These are phyloP conservation scores for Leccinum colubrinum DNA, from an alignment of 1,284 basidiomycete species.

Conservation along the genomic window DNA sequence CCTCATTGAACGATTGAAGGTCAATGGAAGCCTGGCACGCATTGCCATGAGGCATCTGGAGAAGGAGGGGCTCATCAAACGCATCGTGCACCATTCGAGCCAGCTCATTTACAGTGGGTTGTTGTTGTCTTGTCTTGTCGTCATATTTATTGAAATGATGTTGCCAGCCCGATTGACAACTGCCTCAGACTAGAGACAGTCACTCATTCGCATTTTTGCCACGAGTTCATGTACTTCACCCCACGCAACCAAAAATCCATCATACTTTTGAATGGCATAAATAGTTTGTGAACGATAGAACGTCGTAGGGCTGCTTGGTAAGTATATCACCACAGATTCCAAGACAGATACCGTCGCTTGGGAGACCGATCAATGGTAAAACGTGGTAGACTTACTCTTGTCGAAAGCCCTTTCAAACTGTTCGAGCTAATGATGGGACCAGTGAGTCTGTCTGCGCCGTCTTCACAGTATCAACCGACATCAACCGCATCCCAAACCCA, in stretches of 20 bases:
- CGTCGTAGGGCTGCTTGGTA: not conserved
- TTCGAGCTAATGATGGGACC: not conserved
- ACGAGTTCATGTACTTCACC: slow-evolving; percentile 48
- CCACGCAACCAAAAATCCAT: slow-evolving; percentile 30
- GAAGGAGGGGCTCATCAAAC: slow-evolving; percentile 95
- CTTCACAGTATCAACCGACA: not conserved
- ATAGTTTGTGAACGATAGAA: not conserved
- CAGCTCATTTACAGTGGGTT: slow-evolving; percentile 93
- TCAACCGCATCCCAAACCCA: not conserved
- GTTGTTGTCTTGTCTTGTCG: not conserved
- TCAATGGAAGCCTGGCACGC: slow-evolving; percentile 95
- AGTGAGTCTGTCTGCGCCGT: not conserved
- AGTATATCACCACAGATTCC: not conserved
- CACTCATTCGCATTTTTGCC: slow-evolving; percentile 34
- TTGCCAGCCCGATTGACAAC: slow-evolving; percentile 60
- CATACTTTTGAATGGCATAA: slow-evolving; percentile 22
- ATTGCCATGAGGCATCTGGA: slow-evolving; percentile 92
- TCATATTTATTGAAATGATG: slow-evolving; percentile 9
- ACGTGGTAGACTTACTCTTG: not conserved
- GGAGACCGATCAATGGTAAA: not conserved
- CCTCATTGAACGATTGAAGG: slow-evolving; percentile 96
- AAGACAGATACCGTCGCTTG: not conserved
- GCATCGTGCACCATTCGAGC: slow-evolving; percentile 92
- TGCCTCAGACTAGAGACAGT: slow-evolving; percentile 53
- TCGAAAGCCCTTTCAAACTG: not conserved